A percentile compares a stretch with the other conserved stretches of the same genome.
These are phyloP conservation scores for Pseudopediastrum boryanum DNA, from an alignment of 139 green algal genomes.

Conservation along the genomic window DNA sequence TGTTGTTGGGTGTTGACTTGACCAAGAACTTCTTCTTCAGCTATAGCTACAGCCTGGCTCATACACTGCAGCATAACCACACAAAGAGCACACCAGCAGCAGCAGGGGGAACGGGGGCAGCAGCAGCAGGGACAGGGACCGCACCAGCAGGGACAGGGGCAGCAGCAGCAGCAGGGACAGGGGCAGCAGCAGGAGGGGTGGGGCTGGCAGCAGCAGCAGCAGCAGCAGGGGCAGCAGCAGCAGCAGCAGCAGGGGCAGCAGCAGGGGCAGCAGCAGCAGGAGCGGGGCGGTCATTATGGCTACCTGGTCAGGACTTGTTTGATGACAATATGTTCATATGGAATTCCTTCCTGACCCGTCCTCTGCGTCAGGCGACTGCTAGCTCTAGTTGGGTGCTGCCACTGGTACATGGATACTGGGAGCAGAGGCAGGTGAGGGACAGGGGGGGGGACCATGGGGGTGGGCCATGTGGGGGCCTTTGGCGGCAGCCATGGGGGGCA, in stretches of 20 bases:
- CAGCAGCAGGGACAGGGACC: conserved; percentile 11
- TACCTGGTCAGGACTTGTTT: conserved; percentile 38
- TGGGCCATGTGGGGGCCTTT: too few species aligned
- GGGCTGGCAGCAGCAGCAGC: background rate
- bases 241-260: conserved; percentile 9
- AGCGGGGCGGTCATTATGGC: conserved; percentile 10
- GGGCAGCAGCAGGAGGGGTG: background rate
- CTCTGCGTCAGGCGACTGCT: conserved; percentile 65
- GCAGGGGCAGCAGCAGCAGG: conserved; percentile 1
- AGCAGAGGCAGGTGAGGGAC: conserved; percentile 76
- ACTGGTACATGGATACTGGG: conserved; percentile 92
- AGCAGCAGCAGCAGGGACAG: conserved; percentile 25
- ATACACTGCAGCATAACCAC: conserved; percentile 79
- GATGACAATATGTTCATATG: conserved; percentile 89
- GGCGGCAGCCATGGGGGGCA: too few species aligned
- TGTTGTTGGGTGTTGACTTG: conserved; percentile 87
- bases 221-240: background rate
- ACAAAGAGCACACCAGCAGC: conserved; percentile 11
- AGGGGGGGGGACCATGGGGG: background rate
- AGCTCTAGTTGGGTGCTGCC: conserved; percentile 78
- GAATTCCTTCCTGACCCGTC: conserved; percentile 87
- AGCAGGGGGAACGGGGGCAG: background rate
- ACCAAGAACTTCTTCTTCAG: conserved; percentile 94
- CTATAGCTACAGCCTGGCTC: conserved; percentile 82
- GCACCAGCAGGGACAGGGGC: conserved; percentile 1